Percentiles rank a stretch among this genome's conserved stretches.
phyloP scores from a whole-genome alignment of 345 rosid species.

The Citrus medica region DNA sequence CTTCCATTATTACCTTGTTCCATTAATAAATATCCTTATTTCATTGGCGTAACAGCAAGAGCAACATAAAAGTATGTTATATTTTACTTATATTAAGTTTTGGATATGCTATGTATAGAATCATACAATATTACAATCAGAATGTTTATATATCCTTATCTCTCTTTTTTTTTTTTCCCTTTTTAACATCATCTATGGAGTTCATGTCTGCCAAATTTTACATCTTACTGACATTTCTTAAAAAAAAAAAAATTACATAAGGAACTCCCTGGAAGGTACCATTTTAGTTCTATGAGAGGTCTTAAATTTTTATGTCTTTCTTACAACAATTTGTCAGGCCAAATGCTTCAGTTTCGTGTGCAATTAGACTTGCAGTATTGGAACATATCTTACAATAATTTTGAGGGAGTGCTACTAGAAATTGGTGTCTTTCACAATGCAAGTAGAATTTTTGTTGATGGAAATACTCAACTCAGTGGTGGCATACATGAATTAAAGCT shows the following conservation, averaged over 20 bases:
- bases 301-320: conserved; percentile 34
- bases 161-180: fast-evolving
- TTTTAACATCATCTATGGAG: too few species aligned
- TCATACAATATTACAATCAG: too few species aligned
- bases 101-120: too few species aligned
- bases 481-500: conserved; percentile 18
- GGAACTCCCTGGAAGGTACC: conserved; percentile 17
- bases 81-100: too few species aligned
- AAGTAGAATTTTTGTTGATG: conserved; percentile 23
- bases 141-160: too few species aligned
- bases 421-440: conserved; percentile 31
- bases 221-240: too few species aligned
- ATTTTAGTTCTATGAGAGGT: conserved; percentile 27
- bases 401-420: conserved; percentile 36
- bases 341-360: conserved; percentile 13
- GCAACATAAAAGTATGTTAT: too few species aligned
- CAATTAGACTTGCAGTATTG: neutral
- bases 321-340: conserved; percentile 28
- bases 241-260: too few species aligned
- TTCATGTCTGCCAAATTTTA: too few species aligned
- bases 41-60: too few species aligned
- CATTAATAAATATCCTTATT: too few species aligned
- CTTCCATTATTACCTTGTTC: too few species aligned
- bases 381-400: conserved; percentile 37
- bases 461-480: conserved; percentile 35